Base-by-base conservation (phyloP, 192 early-diverging fungal species). In the Entrophospora sp. region DNA sequence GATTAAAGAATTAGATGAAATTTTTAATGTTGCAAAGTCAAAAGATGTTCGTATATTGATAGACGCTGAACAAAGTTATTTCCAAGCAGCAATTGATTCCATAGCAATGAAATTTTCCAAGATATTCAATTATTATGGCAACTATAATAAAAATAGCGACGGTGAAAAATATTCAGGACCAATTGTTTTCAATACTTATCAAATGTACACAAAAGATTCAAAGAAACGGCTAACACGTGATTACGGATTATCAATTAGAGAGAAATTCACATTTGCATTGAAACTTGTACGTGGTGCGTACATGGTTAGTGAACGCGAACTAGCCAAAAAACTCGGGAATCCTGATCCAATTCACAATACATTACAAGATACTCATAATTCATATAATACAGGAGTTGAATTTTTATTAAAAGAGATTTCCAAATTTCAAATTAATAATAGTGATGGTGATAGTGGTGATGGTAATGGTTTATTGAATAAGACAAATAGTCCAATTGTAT, bases 41-140 rank as follows among this genome's bases (percentile, higher is more conserved):
- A 71, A 72, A 24, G 73, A 82, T 38, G 91, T 94, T 24, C 80
- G 88, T 5, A 62, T 95, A 22, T 87, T 94, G 80, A 77, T 98
- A 20, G 95, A 98, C 59, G 95, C 95, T 53, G 95, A 98, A 73
- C 92, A 94, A 75, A 78, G 88, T 6, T 92, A 95, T 72, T 93
- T 93, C 77, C 95, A 96, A 79, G 82, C 88, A 4, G 89, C 90
- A 20, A 92, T 98, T 71, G 93, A 98, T 75, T 85, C 86, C 58
- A 79, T 92, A 8, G 88, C 87, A 8, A 70, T 91, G 32, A 75
- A 78, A 16, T 71, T 98, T 42, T 82, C 83, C 71, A 70, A 76
- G 45, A 76, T 80, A 66, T 92, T 83, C 78, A 96, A 98, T 76
- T 61, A 64, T 48, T 37, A 4, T 40, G 43, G 20, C 5, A 18